Percentiles rank a stretch among this genome's conserved stretches.
Conservation (phyloP, 2,329 filamentous ascomycete species). For the Xylaria multiplex region DNA sequence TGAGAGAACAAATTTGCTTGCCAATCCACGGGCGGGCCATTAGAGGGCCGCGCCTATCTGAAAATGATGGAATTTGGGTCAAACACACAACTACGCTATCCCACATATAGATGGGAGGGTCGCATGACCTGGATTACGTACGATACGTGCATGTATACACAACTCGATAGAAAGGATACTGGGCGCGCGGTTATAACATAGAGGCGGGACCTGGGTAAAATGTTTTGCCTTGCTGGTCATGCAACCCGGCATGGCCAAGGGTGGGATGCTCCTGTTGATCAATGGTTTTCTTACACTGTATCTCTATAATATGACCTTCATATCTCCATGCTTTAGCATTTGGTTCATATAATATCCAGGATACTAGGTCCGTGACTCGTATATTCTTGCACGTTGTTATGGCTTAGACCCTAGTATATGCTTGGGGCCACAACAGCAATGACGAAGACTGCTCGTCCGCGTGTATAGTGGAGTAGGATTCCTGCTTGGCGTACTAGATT, state of each 20-base stretch:
- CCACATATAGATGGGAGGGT: conserved; percentile 2
- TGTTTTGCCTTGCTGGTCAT: conserved; percentile 12
- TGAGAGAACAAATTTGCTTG: conserved; percentile 13
- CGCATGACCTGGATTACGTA: conserved; percentile 8
- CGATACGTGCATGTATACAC: conserved; percentile 24
- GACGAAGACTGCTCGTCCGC: neutral
- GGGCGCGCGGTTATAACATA: conserved; percentile 27
- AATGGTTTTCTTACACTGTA: conserved; percentile 24
- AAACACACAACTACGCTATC: conserved; percentile 4
- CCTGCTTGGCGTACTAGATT: no score
- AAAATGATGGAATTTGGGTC: conserved; percentile 12
- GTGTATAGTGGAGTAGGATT: no score
- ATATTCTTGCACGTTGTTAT: neutral
- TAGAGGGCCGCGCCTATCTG: neutral
- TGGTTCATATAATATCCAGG: neutral
- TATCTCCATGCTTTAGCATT: conserved; percentile 7
- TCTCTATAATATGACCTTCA: conserved; percentile 25
- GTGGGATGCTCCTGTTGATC: conserved; percentile 7
- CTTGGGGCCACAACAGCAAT: neutral
- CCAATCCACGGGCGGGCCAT: conserved; percentile 6
- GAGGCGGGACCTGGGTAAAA: conserved; percentile 26
- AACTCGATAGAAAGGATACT: conserved; percentile 28
- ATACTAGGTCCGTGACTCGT: neutral
- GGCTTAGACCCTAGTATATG: neutral
- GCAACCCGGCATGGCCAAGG: conserved; percentile 14